Conservation (phyloP, 2,329 filamentous ascomycete genomes). For the Tolypocladium ophioglossoides region DNA sequence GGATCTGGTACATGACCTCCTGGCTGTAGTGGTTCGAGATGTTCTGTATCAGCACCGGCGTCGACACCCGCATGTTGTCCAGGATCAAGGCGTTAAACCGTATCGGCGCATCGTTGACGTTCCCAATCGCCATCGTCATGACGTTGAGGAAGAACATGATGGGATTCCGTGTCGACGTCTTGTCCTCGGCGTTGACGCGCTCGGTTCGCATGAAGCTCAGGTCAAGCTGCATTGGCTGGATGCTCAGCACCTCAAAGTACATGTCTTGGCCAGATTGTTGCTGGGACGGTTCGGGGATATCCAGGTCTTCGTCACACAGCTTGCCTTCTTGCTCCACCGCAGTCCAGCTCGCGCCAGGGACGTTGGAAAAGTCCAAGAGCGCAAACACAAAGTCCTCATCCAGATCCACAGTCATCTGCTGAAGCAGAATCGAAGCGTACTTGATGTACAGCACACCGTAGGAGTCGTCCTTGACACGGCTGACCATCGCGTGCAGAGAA, state of each 20-base stretch:
- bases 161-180: constrained; percentile 80
- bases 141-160: constrained; percentile 99
- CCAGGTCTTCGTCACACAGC: constrained; percentile 80
- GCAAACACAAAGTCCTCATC: constrained; percentile 98
- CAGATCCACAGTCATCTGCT: constrained; percentile 96
- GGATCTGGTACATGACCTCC: constrained; percentile 89
- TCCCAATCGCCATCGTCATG: constrained; percentile 98
- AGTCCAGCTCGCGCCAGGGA: constrained; percentile 76
- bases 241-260: constrained; percentile 93
- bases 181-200: constrained; percentile 91
- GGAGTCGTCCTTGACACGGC: constrained; percentile 93
- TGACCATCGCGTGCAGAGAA: constrained; percentile 84
- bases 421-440: constrained; percentile 84
- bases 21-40: constrained; percentile 94
- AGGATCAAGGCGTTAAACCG: constrained; percentile 88
- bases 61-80: constrained; percentile 88
- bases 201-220: constrained; percentile 96
- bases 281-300: constrained; percentile 84
- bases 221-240: constrained; percentile 97
- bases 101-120: constrained; percentile 95
- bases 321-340: constrained; percentile 61
- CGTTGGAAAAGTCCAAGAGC: constrained; percentile 86
- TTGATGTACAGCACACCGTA: constrained; percentile 98
- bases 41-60: constrained; percentile 72
- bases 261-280: constrained; percentile 83